phyloP scores from a whole-genome alignment of 2,329 filamentous ascomycete genomes.

The Trichoderma pleuroti region DNA sequence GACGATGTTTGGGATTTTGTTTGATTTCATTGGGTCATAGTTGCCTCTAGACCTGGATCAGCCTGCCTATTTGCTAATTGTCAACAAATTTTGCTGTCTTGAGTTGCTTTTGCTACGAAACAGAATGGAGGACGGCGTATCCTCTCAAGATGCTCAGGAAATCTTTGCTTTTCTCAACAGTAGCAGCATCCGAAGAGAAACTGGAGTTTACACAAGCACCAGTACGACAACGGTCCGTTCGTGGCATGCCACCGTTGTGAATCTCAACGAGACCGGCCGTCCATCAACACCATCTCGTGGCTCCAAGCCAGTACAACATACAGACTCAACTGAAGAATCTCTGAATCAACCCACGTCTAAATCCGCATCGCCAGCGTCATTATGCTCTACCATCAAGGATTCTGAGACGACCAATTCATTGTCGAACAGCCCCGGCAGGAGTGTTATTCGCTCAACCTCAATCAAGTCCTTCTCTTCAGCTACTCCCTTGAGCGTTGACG shows the following conservation, averaged over 20 bases:
- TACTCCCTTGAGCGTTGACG: conserved; percentile 22
- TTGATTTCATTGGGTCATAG: not conserved
- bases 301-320: too few relatives aligned
- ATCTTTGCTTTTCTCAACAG: not conserved
- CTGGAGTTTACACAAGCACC: not conserved
- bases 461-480: not conserved
- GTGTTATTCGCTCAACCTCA: not conserved
- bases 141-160: not conserved
- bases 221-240: not conserved
- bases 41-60: not conserved
- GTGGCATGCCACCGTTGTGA: not conserved
- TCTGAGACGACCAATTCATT: not conserved
- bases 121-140: not conserved
- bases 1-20: not conserved
- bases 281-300: not conserved
- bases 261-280: too few relatives aligned
- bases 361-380: not conserved
- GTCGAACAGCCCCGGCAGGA: not conserved
- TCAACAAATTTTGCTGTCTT: not conserved
- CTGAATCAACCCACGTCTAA: not conserved
- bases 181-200: not conserved
- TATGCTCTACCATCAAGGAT: not conserved
- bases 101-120: not conserved
- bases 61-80: not conserved
- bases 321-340: not conserved